Evolutionary conservation across 345 rosid species (phyloP), one percentile per base, ranked within the genome.

Genomic region (Gynandropsis gynandra): DNA sequence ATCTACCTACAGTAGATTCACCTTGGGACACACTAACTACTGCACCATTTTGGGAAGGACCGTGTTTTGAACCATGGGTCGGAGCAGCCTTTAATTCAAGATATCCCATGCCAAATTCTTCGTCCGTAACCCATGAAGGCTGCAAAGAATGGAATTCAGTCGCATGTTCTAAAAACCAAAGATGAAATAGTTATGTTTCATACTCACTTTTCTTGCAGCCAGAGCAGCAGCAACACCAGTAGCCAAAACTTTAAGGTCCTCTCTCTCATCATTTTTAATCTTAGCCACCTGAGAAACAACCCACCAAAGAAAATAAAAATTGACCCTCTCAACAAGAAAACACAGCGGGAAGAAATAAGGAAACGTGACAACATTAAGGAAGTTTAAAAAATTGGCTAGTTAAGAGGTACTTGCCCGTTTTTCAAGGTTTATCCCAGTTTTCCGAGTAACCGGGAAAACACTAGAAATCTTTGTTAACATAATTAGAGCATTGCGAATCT

Each of bases 91-190:
- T 93, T 46, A 83, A 67, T 58, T 93, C 97, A 51, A 93, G 83
- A 67, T 80, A 88, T 65, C 99, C 99, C 99, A 85, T 85, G 64
- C 96, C 92, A 76, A 88, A 93, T 72, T 93, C 99, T 72, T 93
- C 99, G 67, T 93, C 99, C 0, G 99, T 88, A 38, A 93, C 92
- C 99, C 99, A 93, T 34, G 78, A 80, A 31, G 95, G 76, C 99
- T 93, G 87, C 61, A 77, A 47, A 66, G 16, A 24, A 47, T n/a
- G 10, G 38, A 38, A 56, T 51, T 61, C 35, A 62, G 49, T 31
- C n/a, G 51, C 52, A 50, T 17, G 50, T 38, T 48, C 38, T 47
- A 14, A 44, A 27, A 56, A n/a, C 19, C 49, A 12, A 49, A 19
- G 47, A 38, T 55, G 44, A 67, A 24, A 54, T 21, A 34, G 42